Percentiles rank a stretch among this genome's conserved stretches.
phyloP scores from a whole-genome alignment of 2,329 filamentous ascomycete genomes.

The Curvularia verruculosa region DNA sequence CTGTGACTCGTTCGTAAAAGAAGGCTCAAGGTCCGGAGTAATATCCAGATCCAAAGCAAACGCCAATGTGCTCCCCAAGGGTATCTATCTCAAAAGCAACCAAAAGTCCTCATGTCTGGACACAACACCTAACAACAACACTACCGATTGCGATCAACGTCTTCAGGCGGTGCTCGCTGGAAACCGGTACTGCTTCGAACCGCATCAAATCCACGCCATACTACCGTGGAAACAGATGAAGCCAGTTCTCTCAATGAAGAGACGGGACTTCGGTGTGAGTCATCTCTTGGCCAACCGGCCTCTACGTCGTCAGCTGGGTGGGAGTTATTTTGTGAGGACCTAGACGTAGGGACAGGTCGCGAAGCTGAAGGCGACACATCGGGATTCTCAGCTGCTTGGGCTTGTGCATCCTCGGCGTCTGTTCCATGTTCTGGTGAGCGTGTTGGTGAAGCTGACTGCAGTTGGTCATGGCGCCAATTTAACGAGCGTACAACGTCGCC shows the following conservation, averaged over 20 bases:
- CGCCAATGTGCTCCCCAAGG: conserved; percentile 19
- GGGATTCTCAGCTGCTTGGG: conserved; percentile 52
- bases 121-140: conserved; percentile 3
- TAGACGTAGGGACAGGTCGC: conserved; percentile 51
- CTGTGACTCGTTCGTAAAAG: background rate
- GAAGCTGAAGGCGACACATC: conserved; percentile 59
- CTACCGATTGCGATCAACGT: conserved; percentile 45
- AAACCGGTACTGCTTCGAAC: conserved; percentile 39
- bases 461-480: conserved; percentile 41
- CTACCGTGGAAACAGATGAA: conserved; percentile 43
- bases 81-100: conserved; percentile 27
- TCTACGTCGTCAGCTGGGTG: conserved; percentile 37
- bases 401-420: conserved; percentile 54
- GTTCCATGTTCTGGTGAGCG: conserved; percentile 25
- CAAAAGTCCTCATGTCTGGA: conserved; percentile 14
- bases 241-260: conserved; percentile 40
- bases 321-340: conserved; percentile 18
- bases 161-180: conserved; percentile 38
- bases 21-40: background rate
- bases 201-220: conserved; percentile 46
- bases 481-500: conserved; percentile 79
- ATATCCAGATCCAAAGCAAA: conserved; percentile 11
- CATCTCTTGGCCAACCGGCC: conserved; percentile 47
- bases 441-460: conserved; percentile 29
- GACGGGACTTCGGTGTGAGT: conserved; percentile 38